A percentile compares a stretch with the other conserved stretches of the same genome.
These are phyloP conservation scores for Aspergillus terreus DNA, from an alignment of 2,329 filamentous ascomycete species.

Conservation along the genomic window DNA sequence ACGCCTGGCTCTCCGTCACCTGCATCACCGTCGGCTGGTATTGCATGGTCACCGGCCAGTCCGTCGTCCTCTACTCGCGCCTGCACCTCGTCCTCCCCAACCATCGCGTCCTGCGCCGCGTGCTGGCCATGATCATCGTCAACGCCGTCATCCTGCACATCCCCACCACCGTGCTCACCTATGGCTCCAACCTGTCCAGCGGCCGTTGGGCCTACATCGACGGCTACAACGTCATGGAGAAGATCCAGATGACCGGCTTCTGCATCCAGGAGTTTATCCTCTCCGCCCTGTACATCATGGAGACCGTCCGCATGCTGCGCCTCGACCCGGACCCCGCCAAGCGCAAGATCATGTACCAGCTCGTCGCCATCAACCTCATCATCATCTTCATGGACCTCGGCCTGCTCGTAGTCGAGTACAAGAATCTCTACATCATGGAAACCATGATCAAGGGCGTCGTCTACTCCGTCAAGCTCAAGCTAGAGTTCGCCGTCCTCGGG, in stretches of 20 bases:
- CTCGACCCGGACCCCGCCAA: slow-evolving; percentile 41
- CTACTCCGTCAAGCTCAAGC: slow-evolving; percentile 49
- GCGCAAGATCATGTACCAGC: slow-evolving; percentile 47
- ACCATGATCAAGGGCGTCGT: slow-evolving; percentile 46
- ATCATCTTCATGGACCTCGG: slow-evolving; percentile 47
- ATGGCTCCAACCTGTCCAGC: slow-evolving; percentile 37
- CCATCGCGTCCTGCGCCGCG: slow-evolving; percentile 35
- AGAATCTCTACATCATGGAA: slow-evolving; percentile 44
- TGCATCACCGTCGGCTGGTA: slow-evolving; percentile 47
- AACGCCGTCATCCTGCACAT: slow-evolving; percentile 43
- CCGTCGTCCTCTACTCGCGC: slow-evolving; percentile 49
- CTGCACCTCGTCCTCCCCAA: slow-evolving; percentile 45
- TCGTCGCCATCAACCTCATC: slow-evolving; percentile 47
- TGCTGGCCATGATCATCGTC: slow-evolving; percentile 46
- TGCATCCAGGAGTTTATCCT: slow-evolving; percentile 55
- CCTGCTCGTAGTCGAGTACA: slow-evolving; percentile 42
- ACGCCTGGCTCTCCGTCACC: slow-evolving; percentile 38
- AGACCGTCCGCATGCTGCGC: slow-evolving; percentile 51
- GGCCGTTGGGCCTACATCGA: slow-evolving; percentile 21
- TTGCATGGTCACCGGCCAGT: slow-evolving; percentile 48
- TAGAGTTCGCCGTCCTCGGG: slow-evolving; percentile 48
- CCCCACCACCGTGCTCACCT: slow-evolving; percentile 45
- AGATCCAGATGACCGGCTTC: slow-evolving; percentile 55
- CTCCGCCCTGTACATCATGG: slow-evolving; percentile 52
- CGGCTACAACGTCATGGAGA: slow-evolving; percentile 49